Evolutionary conservation across 2,329 filamentous ascomycete genomes (phyloP).

Genomic region (Diaporthe sp.): DNA sequence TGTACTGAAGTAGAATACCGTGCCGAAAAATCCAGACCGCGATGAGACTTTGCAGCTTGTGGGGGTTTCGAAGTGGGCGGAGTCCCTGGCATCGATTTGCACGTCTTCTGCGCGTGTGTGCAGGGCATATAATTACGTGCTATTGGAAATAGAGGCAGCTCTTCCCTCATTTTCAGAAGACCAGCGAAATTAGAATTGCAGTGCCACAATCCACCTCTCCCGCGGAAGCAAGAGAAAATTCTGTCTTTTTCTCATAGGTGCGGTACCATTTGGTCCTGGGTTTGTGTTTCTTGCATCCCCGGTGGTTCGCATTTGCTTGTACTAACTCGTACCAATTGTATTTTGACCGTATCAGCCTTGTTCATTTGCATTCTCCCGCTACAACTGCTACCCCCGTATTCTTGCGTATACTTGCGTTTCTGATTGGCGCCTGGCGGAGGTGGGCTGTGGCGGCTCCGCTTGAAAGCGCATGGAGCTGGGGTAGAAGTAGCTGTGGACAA

Average conservation of each 20-base stretch:
- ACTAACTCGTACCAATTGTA: not conserved
- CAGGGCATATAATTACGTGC: too few relatives aligned
- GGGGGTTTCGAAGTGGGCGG: not conserved
- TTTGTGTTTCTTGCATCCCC: not conserved
- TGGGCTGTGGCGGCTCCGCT: not conserved
- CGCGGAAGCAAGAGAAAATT: too few relatives aligned
- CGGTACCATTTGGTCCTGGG: not conserved
- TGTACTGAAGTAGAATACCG: not conserved
- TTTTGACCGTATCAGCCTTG: not conserved
- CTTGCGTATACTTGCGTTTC: not conserved
- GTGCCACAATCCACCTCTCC: not conserved
- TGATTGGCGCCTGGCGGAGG: not conserved
- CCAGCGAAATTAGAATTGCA: not conserved
- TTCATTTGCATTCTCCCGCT: not conserved
- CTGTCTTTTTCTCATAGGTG: too few relatives aligned
- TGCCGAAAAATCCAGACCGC: not conserved
- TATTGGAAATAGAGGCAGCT: not conserved
- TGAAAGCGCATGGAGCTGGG: too few relatives aligned
- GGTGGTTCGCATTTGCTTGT: not conserved
- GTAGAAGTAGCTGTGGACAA: too few relatives aligned
- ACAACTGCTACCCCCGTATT: not conserved
- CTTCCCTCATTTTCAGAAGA: not conserved
- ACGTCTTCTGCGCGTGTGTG: not conserved
- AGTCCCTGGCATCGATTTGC: not conserved
- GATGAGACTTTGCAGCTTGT: not conserved